A percentile compares a stretch with the other conserved stretches of the same genome.
Conservation (phyloP, 352 stramenopile species). For the Globisporangium solare region DNA sequence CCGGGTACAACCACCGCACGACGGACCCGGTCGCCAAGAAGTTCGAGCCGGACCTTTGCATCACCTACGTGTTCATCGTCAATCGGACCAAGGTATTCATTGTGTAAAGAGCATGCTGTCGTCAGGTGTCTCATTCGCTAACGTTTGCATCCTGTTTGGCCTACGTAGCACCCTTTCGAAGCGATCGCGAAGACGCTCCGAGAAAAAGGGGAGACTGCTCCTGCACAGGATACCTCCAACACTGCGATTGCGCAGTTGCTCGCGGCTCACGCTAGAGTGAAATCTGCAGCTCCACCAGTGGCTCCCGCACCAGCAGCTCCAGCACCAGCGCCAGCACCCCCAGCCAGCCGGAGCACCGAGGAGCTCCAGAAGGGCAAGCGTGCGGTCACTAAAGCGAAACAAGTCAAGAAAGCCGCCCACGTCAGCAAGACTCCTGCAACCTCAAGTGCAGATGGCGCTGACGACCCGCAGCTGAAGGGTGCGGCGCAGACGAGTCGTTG, state of each 20-base stretch:
- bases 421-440: background rate
- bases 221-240: conserved; percentile 10
- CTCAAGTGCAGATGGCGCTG: background rate
- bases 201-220: background rate
- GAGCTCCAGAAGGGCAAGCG: background rate
- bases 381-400: background rate
- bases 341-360: background rate
- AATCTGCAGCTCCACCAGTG: background rate
- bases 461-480: background rate
- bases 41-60: conserved; percentile 78
- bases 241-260: conserved; percentile 30
- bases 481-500: background rate
- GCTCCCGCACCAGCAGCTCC: background rate
- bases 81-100: conserved; percentile 69
- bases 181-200: conserved; percentile 13
- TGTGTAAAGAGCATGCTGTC: background rate
- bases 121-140: background rate
- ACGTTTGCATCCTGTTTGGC: too few species aligned
- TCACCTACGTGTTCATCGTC: conserved; percentile 86
- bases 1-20: conserved; percentile 84
- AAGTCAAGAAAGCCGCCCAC: background rate
- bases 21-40: conserved; percentile 82
- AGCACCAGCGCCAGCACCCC: background rate
- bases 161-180: conserved; percentile 14
- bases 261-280: conserved; percentile 8